phyloP scores from a whole-genome alignment of 495 filamentous ascomycete genomes.

The Penicillium lividum region DNA sequence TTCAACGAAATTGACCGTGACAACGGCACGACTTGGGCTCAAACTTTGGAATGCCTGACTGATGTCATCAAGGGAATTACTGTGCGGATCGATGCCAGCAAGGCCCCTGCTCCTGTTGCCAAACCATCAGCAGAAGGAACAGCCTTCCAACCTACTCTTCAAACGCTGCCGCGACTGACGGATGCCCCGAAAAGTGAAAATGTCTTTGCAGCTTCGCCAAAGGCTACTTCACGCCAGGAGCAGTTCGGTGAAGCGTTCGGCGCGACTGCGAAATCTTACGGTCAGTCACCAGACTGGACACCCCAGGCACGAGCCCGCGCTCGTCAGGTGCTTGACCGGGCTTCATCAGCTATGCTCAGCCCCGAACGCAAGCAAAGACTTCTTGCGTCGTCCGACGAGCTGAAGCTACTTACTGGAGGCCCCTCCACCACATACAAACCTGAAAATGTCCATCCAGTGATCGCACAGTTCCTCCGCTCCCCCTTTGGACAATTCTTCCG shows the following conservation, averaged over 20 bases:
- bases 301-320: slow-evolving; percentile 44
- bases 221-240: slow-evolving; percentile 47
- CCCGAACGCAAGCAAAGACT: slow-evolving; percentile 46
- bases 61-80: slow-evolving; percentile 65
- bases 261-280: slow-evolving; percentile 57
- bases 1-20: slow-evolving; percentile 88
- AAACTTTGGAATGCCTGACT: slow-evolving; percentile 68
- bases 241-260: slow-evolving; percentile 55
- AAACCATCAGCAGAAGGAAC: slow-evolving; percentile 29
- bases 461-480: slow-evolving; percentile 43
- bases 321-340: slow-evolving; percentile 44
- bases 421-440: slow-evolving; percentile 34
- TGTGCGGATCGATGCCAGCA: slow-evolving; percentile 60
- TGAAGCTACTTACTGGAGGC: slow-evolving; percentile 41
- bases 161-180: slow-evolving; percentile 51
- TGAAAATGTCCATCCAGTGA: slow-evolving; percentile 39
- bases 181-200: slow-evolving; percentile 58
- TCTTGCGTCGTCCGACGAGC: slow-evolving; percentile 35
- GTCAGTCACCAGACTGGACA: slow-evolving; percentile 56
- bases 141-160: slow-evolving; percentile 38
- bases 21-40: slow-evolving; percentile 76
- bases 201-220: slow-evolving; percentile 54
- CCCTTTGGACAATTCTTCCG: slow-evolving; percentile 70
- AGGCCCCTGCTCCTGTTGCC: slow-evolving; percentile 46
- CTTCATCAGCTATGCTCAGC: slow-evolving; percentile 42